Base-by-base conservation (phyloP, 1,139 yeast species). In the Suhomyces taliae region DNA sequence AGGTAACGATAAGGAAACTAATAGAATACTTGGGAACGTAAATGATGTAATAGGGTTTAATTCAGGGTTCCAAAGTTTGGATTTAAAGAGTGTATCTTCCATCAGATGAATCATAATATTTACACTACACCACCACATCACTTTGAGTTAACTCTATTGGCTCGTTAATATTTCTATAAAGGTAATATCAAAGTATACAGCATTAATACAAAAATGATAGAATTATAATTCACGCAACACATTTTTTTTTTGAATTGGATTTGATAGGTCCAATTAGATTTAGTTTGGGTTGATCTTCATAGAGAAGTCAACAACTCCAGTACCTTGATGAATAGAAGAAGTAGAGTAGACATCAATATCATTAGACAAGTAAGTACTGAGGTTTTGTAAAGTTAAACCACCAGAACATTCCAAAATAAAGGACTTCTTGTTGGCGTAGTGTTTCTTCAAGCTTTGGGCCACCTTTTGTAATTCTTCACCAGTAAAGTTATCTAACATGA, bases 321-420 rank as follows among this genome's bases (percentile, higher is more conserved):
- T 78, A 14, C 98, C 97, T 69, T 91, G 98, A 64, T 91, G 98
- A 53, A 91, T 86, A n/a, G 91, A 83, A 32, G 95, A 85, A 0
- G 98, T 91, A 37, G 96, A 87, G 71, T 90, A 91, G 52, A 91
- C 85, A 59, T 91, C 98, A 53, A 91, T 83, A 52, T 87, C 91
- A 54, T 87, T 80, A 58, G 90, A 83, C 58, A 91, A 74, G 60
- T 80, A 91, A 11, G 75, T 69, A 35, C 72, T 66, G 53, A 91
- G 72, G 64, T 90, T 91, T 6, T 79, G 76, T 54, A 84, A 72
- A 6, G 88, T 87, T 54, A 91, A 76, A 0, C 98, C 98, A 29
- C 97, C 98, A 43, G 95, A 85, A 67, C 98, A 90, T 65, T 91
- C 98, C 49, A 91, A 76, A 53, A 89, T 67, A 58, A 87, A 88